Conservation (phyloP, 768 basidiomycete species). For the Mycena vulgaris region DNA sequence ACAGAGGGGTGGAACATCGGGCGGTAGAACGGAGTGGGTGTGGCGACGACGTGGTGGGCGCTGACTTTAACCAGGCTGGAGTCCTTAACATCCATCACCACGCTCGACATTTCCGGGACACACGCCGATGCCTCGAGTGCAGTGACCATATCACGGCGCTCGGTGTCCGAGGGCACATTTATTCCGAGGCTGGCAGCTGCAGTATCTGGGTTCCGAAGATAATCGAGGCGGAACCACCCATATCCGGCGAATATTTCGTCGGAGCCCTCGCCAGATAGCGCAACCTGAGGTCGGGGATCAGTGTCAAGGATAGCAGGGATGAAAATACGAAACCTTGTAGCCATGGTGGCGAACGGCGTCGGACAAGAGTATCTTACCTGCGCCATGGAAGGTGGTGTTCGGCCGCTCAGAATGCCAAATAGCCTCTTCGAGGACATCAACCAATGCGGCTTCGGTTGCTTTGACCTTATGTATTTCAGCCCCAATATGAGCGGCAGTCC, state of each 20-base stretch:
- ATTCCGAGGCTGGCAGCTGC: too few species aligned
- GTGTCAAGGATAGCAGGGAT: not conserved
- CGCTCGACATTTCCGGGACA: too few species aligned
- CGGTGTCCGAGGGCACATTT: too few species aligned
- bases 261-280: not conserved
- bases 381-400: conserved; percentile 30
- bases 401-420: conserved; percentile 38
- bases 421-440: conserved; percentile 27
- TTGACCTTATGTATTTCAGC: conserved; percentile 26
- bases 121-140: too few species aligned
- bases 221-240: not conserved
- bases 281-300: not conserved
- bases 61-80: too few species aligned
- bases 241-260: conserved; percentile 4
- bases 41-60: not conserved
- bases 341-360: conserved; percentile 21
- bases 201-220: too few species aligned
- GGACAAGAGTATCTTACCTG: conserved; percentile 28
- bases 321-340: conserved; percentile 29
- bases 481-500: conserved; percentile 13
- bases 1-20: conserved; percentile 4
- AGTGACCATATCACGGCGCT: too few species aligned
- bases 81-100: too few species aligned
- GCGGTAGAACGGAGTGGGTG: not conserved
- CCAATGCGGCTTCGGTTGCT: conserved; percentile 24